These are phyloP conservation scores for Dalechampia spathulata DNA, from an alignment of 441 rosid species.

Conservation along the genomic window DNA sequence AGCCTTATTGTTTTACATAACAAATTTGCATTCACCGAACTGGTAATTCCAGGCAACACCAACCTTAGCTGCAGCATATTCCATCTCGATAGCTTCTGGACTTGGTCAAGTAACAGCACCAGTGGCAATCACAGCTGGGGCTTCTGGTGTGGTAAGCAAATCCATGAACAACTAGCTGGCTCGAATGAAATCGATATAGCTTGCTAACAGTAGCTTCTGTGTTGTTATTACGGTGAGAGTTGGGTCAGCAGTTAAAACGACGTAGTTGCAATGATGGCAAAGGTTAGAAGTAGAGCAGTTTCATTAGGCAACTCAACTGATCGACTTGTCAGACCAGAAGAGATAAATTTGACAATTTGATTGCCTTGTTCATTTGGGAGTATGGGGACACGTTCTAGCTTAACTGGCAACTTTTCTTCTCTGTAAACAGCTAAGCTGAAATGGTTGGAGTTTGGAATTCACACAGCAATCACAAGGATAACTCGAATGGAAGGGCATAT, in stretches of 20 bases:
- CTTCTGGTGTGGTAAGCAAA: slow-evolving; percentile 56
- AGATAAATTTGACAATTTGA: slow-evolving; percentile 11
- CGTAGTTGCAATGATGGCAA: slow-evolving; percentile 57
- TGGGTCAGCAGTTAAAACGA: slow-evolving; percentile 53
- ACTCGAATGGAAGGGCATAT: too few relatives aligned
- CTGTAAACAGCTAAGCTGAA: too few relatives aligned
- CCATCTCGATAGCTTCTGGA: slow-evolving; percentile 58
- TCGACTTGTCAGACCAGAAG: not conserved
- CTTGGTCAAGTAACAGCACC: slow-evolving; percentile 60
- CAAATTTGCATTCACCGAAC: not conserved
- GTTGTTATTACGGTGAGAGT: slow-evolving; percentile 38
- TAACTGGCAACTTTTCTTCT: too few relatives aligned
- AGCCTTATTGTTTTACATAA: too few relatives aligned
- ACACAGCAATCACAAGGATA: too few relatives aligned
- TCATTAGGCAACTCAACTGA: slow-evolving; percentile 24
- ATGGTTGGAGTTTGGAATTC: too few relatives aligned
- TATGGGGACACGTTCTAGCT: too few relatives aligned
- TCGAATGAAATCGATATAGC: not conserved
- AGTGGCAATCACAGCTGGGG: slow-evolving; percentile 63
- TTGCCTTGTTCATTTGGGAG: not conserved
- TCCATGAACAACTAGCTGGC: not conserved
- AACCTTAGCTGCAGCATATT: slow-evolving; percentile 54
- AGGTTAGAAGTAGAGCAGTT: slow-evolving; percentile 46
- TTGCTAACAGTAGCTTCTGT: not conserved
- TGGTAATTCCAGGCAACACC: slow-evolving; percentile 43